Base-by-base conservation (phyloP, 768 basidiomycete species). In the Russula foetens region DNA sequence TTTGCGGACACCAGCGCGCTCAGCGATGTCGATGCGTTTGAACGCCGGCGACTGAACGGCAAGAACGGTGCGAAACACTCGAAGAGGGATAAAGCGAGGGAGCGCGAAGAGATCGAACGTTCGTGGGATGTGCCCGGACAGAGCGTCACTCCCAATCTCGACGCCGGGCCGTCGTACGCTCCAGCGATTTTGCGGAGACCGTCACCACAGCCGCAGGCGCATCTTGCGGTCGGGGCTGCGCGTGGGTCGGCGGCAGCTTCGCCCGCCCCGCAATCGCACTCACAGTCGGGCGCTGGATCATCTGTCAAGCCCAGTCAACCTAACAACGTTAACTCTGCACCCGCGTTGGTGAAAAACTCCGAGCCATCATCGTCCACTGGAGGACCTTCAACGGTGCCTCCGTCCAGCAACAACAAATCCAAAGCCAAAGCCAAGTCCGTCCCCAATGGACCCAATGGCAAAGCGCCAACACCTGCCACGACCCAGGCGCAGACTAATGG, bases 21-120 rank as follows among this genome's bases (percentile, higher is more conserved):
- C 67, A 88, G 86, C 68, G 84, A 90, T 64, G 81, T 82, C 2
- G 79, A 78, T 49, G 78, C 80, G 11, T 88, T 86, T 66, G 71
- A 72, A 33, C 59, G 56, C 12, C 66, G 66, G 67, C n/a, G n/a
- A n/a, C n/a, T n/a, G n/a, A n/a, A n/a, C n/a, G n/a, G n/a, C n/a
- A n/a, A n/a, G n/a, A n/a, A 63, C 46, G 60, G 68, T 14, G 51
- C 33, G 19, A 52, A 58, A 43, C 63, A 65, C 63, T 72, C 76
- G 68, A 70, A 75, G 65, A 66, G 69, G 54, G 63, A 73, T 55
- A 66, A 75, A 61, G 68, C 69, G 59, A 65, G 66, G 63, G 75
- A 79, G 63, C 70, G 74, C n/a, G 73, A 73, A 41, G 76, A 74
- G 60, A 81, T 85, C 28, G 86, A 86, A 74, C 77, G 71, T 63